Base-by-base conservation (phyloP, 768 basidiomycete genomes). In the Paxillus ammoniavirescens region DNA sequence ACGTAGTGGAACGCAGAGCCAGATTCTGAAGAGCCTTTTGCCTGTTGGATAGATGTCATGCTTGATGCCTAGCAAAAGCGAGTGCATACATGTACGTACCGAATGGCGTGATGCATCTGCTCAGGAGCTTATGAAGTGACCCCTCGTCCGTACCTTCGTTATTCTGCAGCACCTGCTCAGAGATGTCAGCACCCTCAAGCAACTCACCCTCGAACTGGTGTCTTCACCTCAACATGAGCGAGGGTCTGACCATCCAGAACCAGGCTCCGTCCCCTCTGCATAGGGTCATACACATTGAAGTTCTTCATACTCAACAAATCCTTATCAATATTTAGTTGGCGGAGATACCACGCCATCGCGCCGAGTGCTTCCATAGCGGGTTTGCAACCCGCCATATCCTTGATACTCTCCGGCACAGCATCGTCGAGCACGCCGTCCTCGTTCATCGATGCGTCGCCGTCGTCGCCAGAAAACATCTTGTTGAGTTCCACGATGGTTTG, bases 211-310 rank as follows among this genome's bases (percentile, higher is more conserved):
- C 15, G 18, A 47, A 2, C 13, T 36, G 8, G 31, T 47, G 21
- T 17, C 61, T 69, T 41, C 49, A 94, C 93, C 78, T 99, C 97
- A 56, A 99, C 79, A 67, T 99, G 97, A 14, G 92, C 89, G 49
- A 99, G 77, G 0, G 93, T 95, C 68, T 98, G 94, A 3, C 97
- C 97, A 69, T 99, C 95, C 41, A 99, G 77, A 0, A 91, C 80
- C 51, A 98, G 72, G 26, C 86, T 90, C 65, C 86, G 79, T n/a
- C 93, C 94, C 55, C 81, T 80, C 66, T 89, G 87, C 83, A 98
- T 93, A 0, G 97, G 97, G 69, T 98, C 93, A 65, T 96, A 97
- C 37, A 97, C 78, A 61, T 98, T 95, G 79, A 99, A 99, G 66
- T 98, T 98, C 73, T 85, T 89, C 88, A 97, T 94, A 50, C 86